phyloP scores from a whole-genome alignment of 2,329 filamentous ascomycete genomes.

The Ceratocystis lukuohia region DNA sequence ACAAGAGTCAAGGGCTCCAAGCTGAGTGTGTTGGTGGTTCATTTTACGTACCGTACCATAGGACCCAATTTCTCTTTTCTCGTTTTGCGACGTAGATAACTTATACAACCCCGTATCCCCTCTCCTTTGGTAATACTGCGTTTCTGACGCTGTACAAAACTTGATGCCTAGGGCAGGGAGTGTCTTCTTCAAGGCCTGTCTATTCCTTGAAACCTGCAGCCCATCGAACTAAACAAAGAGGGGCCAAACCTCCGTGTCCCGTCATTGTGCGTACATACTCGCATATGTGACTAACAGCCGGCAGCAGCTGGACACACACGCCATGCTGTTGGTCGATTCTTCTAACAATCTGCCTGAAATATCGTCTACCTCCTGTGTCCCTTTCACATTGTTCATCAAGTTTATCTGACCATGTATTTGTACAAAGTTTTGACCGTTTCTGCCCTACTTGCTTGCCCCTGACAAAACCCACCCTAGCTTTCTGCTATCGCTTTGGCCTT shows the following conservation, averaged over 20 bases:
- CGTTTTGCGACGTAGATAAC: neutral
- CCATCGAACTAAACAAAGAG: neutral
- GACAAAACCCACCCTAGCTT: constrained; percentile 20
- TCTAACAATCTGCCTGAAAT: neutral
- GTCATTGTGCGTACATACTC: neutral
- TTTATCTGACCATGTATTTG: constrained; percentile 3
- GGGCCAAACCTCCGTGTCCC: neutral
- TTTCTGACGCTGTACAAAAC: neutral
- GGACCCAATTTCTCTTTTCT: neutral
- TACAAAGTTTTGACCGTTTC: neutral
- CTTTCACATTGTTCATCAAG: neutral
- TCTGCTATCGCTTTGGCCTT: constrained; percentile 28
- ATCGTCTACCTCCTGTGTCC: neutral
- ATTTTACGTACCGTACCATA: neutral
- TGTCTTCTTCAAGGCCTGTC: neutral
- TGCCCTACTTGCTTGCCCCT: too few relatives aligned
- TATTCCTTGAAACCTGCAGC: constrained; percentile 1
- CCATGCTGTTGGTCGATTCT: neutral
- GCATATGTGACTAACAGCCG: neutral
- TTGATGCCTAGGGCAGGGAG: neutral
- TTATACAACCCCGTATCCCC: neutral
- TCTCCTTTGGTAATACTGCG: neutral
- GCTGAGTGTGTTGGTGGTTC: too few relatives aligned
- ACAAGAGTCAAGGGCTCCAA: neutral
- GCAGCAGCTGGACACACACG: neutral